Evolutionary conservation across 208 protist species (phyloP), one percentile per base, ranked within the genome.

Genomic region (Acanthamoeba royreba): DNA sequence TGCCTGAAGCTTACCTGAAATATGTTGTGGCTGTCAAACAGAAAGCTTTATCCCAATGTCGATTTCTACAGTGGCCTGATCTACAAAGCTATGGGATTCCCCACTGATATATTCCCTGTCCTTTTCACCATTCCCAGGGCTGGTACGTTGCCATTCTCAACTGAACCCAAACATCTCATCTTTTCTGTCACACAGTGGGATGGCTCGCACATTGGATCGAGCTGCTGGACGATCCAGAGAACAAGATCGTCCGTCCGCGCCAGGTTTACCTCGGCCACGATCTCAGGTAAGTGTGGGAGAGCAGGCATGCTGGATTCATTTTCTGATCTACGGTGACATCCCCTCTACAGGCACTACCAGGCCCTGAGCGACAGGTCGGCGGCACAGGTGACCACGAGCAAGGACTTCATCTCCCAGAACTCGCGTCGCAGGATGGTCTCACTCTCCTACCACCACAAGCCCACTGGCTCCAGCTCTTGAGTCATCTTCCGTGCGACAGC

Each of bases 41-140:
- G 97, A 55, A 96, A 97, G 55, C 87, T 98, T 0, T 98, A 97
- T 58, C 97, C 97, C 7, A 98, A 98, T 43, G 97, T 98, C 46
- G 97, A 98, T 90, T 96, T 97, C 77, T 96, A 97, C 88, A 94
- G 79, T 46, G 96, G 96, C 47, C 61, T 97, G 25, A 96, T 97
- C 25, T 96, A 96, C 45, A 96, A 96, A 66, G 96, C 95, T 5
- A 92, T 97, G 79, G 96, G 95, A 31, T 96, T 97, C 58, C 96
- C 95, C 43, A 95, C 94, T 7, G 94, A 97, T 72, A 96, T 98
- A 77, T 98, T 98, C 96, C 95, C 97, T 31, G 97, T 98, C 2
- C 83, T 98, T 25, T 98, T 98, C 83, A 92, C 94, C 28, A 96
- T 98, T 47, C 95, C 97, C 35, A 88, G 97, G 49, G 96, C 96